Percentiles rank a stretch among this genome's conserved stretches.
Evolutionary conservation across 2,329 filamentous ascomycete genomes (phyloP).

Genomic region (Colletotrichum sp.): DNA sequence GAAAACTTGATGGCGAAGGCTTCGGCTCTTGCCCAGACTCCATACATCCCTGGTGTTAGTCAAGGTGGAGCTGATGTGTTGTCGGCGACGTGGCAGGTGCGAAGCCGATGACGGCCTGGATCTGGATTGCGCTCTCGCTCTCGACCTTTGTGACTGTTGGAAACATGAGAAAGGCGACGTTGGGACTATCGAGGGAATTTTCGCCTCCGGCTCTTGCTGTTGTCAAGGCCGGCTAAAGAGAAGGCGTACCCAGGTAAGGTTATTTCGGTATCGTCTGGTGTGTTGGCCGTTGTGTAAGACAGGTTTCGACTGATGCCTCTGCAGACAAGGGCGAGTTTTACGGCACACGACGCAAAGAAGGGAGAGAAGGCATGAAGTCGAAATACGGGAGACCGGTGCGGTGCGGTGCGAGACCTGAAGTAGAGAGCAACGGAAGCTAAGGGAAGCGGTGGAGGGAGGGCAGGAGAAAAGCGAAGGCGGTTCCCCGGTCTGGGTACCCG

Average conservation of each 20-base stretch:
- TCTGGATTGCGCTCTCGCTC: not conserved
- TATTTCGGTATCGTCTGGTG: not conserved
- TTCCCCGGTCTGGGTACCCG: not conserved
- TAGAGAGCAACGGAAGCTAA: constrained; percentile 6
- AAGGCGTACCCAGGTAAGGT: not conserved
- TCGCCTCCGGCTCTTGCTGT: not conserved
- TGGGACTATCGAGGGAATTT: not conserved
- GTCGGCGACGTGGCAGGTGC: not conserved
- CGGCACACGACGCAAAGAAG: not conserved
- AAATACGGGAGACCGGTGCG: not conserved
- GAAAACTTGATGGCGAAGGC: not conserved
- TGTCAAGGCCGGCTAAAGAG: not conserved
- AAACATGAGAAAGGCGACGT: not conserved
- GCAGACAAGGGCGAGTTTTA: not conserved
- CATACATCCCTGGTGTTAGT: not conserved
- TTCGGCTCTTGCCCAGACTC: not conserved
- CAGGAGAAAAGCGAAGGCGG: not conserved
- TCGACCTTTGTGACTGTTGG: not conserved
- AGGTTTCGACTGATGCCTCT: not conserved
- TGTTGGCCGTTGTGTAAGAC: not conserved
- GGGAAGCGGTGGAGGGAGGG: not conserved
- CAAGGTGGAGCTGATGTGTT: not conserved
- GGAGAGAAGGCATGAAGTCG: not conserved
- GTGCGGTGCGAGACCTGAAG: not conserved
- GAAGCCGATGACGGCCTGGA: not conserved